Evolutionary conservation across 441 rosid genomes (phyloP).

Genomic region (Kokia cookei): DNA sequence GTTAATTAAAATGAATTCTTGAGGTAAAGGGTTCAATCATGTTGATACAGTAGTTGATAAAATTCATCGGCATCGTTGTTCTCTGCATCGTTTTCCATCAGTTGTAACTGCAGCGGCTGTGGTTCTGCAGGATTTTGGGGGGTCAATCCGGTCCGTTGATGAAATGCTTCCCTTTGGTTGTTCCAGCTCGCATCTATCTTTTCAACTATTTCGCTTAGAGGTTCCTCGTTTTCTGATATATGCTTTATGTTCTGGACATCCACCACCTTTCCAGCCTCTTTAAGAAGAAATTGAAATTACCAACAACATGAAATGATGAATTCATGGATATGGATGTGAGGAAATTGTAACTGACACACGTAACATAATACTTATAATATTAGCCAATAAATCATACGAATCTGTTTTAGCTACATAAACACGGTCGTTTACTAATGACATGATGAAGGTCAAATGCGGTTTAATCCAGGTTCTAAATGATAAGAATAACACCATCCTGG

Average conservation of each 20-base stretch:
- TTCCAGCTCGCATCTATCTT: constrained; percentile 47
- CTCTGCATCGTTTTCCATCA: constrained; percentile 10
- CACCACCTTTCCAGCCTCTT: constrained; percentile 42
- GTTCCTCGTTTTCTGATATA: constrained; percentile 40
- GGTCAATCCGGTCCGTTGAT: constrained; percentile 37
- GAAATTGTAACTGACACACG: neutral
- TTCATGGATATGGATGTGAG: neutral
- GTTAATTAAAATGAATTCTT: neutral
- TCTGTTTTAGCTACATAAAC: neutral
- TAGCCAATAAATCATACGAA: neutral
- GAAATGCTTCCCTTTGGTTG: constrained; percentile 32
- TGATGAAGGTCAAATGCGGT: neutral
- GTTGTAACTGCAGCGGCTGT: neutral
- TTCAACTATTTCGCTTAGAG: constrained; percentile 34
- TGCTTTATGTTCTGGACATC: constrained; percentile 47
- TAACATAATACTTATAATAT: neutral
- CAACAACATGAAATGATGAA: neutral
- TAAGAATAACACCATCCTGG: neutral
- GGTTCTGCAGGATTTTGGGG: constrained; percentile 4
- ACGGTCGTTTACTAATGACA: neutral
- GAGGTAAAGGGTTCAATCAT: neutral
- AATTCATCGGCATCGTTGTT: constrained; percentile 31
- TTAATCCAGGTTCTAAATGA: neutral
- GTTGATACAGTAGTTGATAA: constrained; percentile 27
- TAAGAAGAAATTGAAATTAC: constrained; percentile 6